These are phyloP conservation scores for Amanita jacksonii DNA, from an alignment of 768 basidiomycete genomes.

Conservation along the genomic window DNA sequence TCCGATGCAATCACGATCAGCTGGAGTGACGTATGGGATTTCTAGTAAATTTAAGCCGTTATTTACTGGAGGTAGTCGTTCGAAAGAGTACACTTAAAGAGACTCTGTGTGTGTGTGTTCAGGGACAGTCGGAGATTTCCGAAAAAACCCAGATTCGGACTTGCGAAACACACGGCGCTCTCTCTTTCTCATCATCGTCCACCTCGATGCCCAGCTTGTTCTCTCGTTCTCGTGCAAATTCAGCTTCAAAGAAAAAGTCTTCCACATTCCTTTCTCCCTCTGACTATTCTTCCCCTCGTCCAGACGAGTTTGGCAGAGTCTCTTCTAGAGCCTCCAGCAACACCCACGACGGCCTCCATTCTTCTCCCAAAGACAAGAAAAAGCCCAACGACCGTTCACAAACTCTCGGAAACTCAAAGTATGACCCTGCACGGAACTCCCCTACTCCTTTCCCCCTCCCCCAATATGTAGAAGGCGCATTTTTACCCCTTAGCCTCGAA, in stretches of 20 bases:
- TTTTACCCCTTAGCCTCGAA: slow-evolving; percentile 44
- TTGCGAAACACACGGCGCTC: too few relatives aligned
- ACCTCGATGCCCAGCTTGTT: slow-evolving; percentile 64
- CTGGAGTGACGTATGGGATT: neutral
- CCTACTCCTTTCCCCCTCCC: slow-evolving; percentile 24
- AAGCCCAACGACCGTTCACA: slow-evolving; percentile 36
- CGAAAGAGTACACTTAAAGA: neutral
- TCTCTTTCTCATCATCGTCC: slow-evolving; percentile 25
- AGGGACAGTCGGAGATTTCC: slow-evolving; percentile 17
- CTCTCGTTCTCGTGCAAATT: slow-evolving; percentile 58
- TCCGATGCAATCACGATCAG: neutral
- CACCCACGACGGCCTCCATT: slow-evolving; percentile 19
- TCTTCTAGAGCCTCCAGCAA: slow-evolving; percentile 36
- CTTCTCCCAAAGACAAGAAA: slow-evolving; percentile 37
- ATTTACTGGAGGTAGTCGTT: neutral
- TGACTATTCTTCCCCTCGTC: slow-evolving; percentile 18
- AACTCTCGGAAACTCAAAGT: slow-evolving; percentile 28
- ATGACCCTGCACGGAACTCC: slow-evolving; percentile 25
- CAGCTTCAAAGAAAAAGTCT: slow-evolving; percentile 39
- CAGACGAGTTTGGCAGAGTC: slow-evolving; percentile 63
- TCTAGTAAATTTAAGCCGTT: neutral
- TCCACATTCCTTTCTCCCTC: slow-evolving; percentile 14
- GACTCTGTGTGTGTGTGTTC: neutral
- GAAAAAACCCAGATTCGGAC: slow-evolving; percentile 7
- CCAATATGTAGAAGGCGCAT: slow-evolving; percentile 38